phyloP scores from a whole-genome alignment of 1,284 basidiomycete genomes.

The Trichosporon asahii region DNA sequence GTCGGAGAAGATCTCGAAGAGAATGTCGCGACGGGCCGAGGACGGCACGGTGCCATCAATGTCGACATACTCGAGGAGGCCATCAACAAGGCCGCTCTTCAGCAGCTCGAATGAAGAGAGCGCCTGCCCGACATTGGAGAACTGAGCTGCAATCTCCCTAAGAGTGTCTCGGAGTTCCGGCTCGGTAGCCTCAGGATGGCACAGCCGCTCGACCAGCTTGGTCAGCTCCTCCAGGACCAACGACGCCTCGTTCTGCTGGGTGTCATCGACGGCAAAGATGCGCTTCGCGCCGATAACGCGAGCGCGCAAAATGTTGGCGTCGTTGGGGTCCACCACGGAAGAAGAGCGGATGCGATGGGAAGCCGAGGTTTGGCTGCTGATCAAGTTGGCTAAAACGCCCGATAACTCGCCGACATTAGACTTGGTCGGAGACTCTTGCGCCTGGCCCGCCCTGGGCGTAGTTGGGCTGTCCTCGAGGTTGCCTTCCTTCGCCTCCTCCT shows the following conservation, averaged over 20 bases:
- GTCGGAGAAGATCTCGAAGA: slow-evolving; percentile 69
- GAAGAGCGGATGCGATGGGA: not conserved
- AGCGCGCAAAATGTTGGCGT: slow-evolving; percentile 82
- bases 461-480: slow-evolving; percentile 7
- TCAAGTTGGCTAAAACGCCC: slow-evolving; percentile 42
- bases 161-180: slow-evolving; percentile 62
- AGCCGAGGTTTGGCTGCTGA: slow-evolving; percentile 37
- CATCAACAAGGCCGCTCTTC: slow-evolving; percentile 88
- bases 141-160: slow-evolving; percentile 69
- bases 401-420: slow-evolving; percentile 26
- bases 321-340: slow-evolving; percentile 63
- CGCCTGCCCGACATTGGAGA: slow-evolving; percentile 65
- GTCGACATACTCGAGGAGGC: slow-evolving; percentile 76
- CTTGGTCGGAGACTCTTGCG: slow-evolving; percentile 20
- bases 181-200: slow-evolving; percentile 58
- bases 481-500: slow-evolving; percentile 22
- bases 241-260: slow-evolving; percentile 63
- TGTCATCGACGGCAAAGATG: slow-evolving; percentile 55
- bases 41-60: slow-evolving; percentile 56
- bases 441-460: slow-evolving; percentile 9
- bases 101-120: slow-evolving; percentile 95
- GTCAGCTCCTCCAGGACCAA: slow-evolving; percentile 58
- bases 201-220: slow-evolving; percentile 63
- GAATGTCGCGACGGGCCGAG: slow-evolving; percentile 62
- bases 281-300: slow-evolving; percentile 77